Evolutionary conservation across 345 rosid species (phyloP).

Genomic region (Euclidium syriacum): DNA sequence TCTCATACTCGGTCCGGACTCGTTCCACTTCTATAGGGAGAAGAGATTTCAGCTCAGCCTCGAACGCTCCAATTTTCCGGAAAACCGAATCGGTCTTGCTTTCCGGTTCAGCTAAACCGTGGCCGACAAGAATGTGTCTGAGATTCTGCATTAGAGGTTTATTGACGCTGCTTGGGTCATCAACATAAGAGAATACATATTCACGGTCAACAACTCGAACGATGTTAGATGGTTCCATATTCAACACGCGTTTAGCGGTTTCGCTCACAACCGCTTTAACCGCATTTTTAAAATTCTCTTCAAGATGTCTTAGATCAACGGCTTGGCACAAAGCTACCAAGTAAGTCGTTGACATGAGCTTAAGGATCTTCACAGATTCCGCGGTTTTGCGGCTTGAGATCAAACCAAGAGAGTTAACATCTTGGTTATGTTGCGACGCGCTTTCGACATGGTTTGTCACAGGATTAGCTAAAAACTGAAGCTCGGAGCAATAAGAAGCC

Average conservation of each 20-base stretch:
- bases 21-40: slow-evolving; percentile 46
- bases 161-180: slow-evolving; percentile 44
- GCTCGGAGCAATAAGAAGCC: no score
- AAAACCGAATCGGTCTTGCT: slow-evolving; percentile 45
- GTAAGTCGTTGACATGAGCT: slow-evolving; percentile 54
- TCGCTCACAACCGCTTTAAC: slow-evolving; percentile 40
- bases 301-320: slow-evolving; percentile 54
- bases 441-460: slow-evolving; percentile 58
- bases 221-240: slow-evolving; percentile 34
- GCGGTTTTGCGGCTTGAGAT: slow-evolving; percentile 50
- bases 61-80: slow-evolving; percentile 45
- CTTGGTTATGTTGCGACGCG: slow-evolving; percentile 59
- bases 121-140: slow-evolving; percentile 44
- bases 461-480: slow-evolving; percentile 51
- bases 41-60: slow-evolving; percentile 35
- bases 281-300: slow-evolving; percentile 41
- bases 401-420: no score
- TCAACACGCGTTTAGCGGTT: slow-evolving; percentile 36
- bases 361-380: slow-evolving; percentile 39
- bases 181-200: slow-evolving; percentile 36
- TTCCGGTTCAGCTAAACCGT: slow-evolving; percentile 41
- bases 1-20: slow-evolving; percentile 35
- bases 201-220: slow-evolving; percentile 40
- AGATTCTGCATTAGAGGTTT: slow-evolving; percentile 49
- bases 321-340: slow-evolving; percentile 50